phyloP scores from a whole-genome alignment of 768 basidiomycete genomes.

The Infundibulicybe gibba region DNA sequence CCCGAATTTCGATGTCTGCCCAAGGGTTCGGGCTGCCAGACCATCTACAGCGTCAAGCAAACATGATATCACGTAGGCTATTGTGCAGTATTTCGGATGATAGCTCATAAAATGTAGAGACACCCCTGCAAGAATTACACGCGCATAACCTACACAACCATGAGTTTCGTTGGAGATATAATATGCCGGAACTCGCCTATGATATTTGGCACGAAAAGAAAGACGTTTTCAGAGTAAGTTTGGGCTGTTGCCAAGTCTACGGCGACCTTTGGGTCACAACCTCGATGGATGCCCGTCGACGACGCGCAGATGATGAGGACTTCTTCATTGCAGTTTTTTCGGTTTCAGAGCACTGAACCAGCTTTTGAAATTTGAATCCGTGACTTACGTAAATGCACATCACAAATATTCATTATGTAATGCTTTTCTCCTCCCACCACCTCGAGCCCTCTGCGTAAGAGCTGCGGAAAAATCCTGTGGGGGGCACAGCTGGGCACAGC shows the following conservation, averaged over 20 bases:
- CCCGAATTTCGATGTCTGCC: conserved; percentile 94
- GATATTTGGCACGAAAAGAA: conserved; percentile 94
- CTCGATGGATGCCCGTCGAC: conserved; percentile 48
- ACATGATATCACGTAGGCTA: conserved; percentile 87
- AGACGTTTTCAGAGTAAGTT: conserved; percentile 91
- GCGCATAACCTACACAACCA: conserved; percentile 68
- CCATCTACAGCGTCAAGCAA: conserved; percentile 96
- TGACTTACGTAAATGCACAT: no score
- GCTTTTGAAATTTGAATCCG: no score
- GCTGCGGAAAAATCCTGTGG: no score
- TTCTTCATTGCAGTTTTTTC: conserved; percentile 14
- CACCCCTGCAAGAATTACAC: conserved; percentile 86
- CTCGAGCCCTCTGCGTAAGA: no score
- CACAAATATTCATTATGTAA: no score
- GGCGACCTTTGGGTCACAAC: conserved; percentile 82
- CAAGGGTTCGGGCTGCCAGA: conserved; percentile 81
- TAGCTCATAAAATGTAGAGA: conserved; percentile 93
- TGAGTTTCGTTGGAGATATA: conserved; percentile 3
- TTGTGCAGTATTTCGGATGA: conserved; percentile 89
- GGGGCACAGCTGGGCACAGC: no score
- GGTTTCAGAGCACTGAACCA: no score
- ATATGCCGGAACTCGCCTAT: conserved; percentile 60
- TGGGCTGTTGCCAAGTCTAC: conserved; percentile 86
- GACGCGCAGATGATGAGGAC: conserved; percentile 38
- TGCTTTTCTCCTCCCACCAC: no score